A percentile compares a stretch with the other conserved stretches of the same genome.
Evolutionary conservation across 1,139 yeast species (phyloP).

Genomic region (Magnusiomyces paraingens): DNA sequence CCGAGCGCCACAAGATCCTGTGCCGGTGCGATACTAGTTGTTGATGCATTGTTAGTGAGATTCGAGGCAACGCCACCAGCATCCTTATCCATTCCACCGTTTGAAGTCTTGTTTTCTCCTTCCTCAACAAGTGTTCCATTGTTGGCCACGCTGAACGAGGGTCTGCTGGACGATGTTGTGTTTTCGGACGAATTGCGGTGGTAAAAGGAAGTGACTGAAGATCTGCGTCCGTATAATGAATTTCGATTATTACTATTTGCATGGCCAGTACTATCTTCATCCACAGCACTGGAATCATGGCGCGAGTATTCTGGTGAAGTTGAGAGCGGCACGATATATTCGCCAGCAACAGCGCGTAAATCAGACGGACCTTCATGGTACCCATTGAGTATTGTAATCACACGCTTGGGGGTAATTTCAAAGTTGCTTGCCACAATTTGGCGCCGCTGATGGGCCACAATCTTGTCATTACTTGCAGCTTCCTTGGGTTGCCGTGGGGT

Average conservation of each 20-base stretch:
- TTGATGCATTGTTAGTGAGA: background rate
- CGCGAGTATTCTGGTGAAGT: background rate
- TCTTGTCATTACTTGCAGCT: background rate
- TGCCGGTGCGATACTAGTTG: background rate
- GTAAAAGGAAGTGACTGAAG: background rate
- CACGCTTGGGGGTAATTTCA: conserved; percentile 29
- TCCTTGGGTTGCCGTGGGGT: background rate
- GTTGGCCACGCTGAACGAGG: background rate
- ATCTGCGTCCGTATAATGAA: conserved; percentile 3
- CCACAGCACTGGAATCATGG: background rate
- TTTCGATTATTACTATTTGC: conserved; percentile 1
- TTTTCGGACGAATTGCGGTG: background rate
- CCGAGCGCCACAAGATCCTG: background rate
- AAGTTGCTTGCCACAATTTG: conserved; percentile 16
- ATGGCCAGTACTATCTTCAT: background rate
- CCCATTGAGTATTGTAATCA: conserved; percentile 27
- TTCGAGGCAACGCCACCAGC: background rate
- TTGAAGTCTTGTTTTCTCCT: background rate
- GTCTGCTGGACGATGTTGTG: background rate
- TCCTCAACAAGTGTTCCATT: background rate
- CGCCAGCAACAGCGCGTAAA: conserved; percentile 8
- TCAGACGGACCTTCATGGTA: conserved; percentile 17
- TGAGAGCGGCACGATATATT: conserved; percentile 2
- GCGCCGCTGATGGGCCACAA: conserved; percentile 15
- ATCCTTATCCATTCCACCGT: background rate